Percentiles rank a stretch among this genome's conserved stretches.
phyloP scores from a whole-genome alignment of 1,284 basidiomycete species.

The Sporisorium graminicola region DNA sequence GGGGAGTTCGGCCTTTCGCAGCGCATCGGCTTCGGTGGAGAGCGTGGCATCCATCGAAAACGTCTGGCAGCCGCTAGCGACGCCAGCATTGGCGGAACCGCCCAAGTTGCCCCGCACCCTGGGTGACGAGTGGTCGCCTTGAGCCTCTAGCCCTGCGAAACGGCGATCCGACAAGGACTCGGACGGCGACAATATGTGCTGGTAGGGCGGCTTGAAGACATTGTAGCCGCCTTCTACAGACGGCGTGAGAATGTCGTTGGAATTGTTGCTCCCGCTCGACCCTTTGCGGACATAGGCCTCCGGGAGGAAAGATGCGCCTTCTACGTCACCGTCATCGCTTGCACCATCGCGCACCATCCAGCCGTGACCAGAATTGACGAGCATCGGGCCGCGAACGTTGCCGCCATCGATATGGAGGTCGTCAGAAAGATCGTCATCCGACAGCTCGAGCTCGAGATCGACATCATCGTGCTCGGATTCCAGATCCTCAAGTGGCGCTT shows the following conservation, averaged over 20 bases:
- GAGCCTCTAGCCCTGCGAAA: not conserved
- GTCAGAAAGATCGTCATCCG: slow-evolving; percentile 57
- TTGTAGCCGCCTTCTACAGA: slow-evolving; percentile 65
- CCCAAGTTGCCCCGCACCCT: not conserved
- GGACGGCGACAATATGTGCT: slow-evolving; percentile 37
- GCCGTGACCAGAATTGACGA: slow-evolving; percentile 54
- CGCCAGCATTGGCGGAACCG: not conserved
- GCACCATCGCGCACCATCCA: slow-evolving; percentile 42
- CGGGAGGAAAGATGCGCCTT: slow-evolving; percentile 24
- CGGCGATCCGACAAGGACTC: slow-evolving; percentile 10
- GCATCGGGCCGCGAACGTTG: slow-evolving; percentile 17
- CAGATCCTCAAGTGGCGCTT: slow-evolving; percentile 31
- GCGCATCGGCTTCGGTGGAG: slow-evolving; percentile 37
- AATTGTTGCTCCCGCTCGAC: slow-evolving; percentile 36
- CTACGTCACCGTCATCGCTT: slow-evolving; percentile 12
- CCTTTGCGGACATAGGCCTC: slow-evolving; percentile 35
- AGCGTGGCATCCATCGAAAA: slow-evolving; percentile 39
- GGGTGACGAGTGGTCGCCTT: not conserved
- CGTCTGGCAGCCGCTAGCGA: slow-evolving; percentile 19
- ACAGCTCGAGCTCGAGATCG: slow-evolving; percentile 51
- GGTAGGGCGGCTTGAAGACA: slow-evolving; percentile 62
- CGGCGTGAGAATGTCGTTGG: slow-evolving; percentile 54
- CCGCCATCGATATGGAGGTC: slow-evolving; percentile 21
- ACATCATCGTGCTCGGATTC: slow-evolving; percentile 57
- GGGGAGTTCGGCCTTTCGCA: slow-evolving; percentile 34